A percentile compares a stretch with the other conserved stretches of the same genome.
phyloP scores from a whole-genome alignment of 2,329 filamentous ascomycete species.

The Arthrobotrys megalospora region DNA sequence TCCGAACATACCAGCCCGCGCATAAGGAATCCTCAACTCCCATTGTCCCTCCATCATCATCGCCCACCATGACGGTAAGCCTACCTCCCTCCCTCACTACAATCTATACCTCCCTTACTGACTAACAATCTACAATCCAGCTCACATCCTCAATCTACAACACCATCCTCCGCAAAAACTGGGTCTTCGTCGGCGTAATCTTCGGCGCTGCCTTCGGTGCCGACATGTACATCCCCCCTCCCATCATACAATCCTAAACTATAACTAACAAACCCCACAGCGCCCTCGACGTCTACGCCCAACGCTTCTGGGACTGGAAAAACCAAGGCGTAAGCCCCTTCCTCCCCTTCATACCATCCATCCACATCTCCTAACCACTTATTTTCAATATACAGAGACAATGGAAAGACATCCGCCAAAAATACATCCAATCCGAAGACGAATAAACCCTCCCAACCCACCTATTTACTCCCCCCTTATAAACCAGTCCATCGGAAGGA shows the following conservation, averaged over 20 bases:
- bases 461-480: neutral
- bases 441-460: slow-evolving; percentile 11
- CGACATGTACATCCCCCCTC: slow-evolving; percentile 81
- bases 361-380: slow-evolving; percentile 27
- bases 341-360: neutral
- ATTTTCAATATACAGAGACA: slow-evolving; percentile 56
- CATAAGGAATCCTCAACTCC: too few species aligned
- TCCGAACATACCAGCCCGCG: too few species aligned
- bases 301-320: slow-evolving; percentile 88
- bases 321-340: slow-evolving; percentile 86
- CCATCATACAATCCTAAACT: neutral
- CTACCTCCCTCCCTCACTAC: neutral
- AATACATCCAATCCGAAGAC: slow-evolving; percentile 79
- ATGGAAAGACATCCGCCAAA: slow-evolving; percentile 84
- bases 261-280: slow-evolving; percentile 70
- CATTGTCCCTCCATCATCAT: too few species aligned
- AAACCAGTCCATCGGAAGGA: neutral
- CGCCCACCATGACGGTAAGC: too few species aligned
- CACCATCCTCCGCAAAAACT: slow-evolving; percentile 87
- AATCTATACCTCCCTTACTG: too few species aligned
- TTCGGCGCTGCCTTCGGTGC: slow-evolving; percentile 91
- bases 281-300: slow-evolving; percentile 84
- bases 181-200: slow-evolving; percentile 86
- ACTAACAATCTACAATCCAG: slow-evolving; percentile 51
- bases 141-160: slow-evolving; percentile 70